Evolutionary conservation across 306 rosid species (phyloP), one percentile per base, ranked within the genome.

Genomic region (Coriaria nepalensis): DNA sequence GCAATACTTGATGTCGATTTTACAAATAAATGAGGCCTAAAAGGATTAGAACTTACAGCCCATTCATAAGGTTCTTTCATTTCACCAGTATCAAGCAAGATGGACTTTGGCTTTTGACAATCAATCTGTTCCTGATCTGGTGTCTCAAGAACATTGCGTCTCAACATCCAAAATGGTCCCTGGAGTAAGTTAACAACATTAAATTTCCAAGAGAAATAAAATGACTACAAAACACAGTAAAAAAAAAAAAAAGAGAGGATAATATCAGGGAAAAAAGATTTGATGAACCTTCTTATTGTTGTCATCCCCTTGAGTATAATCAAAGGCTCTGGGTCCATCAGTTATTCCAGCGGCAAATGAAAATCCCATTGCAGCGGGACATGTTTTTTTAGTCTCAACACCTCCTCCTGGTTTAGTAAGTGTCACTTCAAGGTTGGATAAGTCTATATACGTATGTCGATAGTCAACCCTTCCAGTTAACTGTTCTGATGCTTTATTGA

Each of bases 301-400:
- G 9, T 11, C 76, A 65, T 87, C 94, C 35, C 94, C 96, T 73
- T 87, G 96, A 63, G 48, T 70, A 73, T 83, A 83, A 72, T 83
- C 94, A 68, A 87, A 87, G 45, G 96, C 87, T 55, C 96, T 94
- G 36, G 96, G 96, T 42, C 96, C 96, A 62, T 87, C 96, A 10
- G 94, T 87, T 51, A 93, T 87, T 69, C 96, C 96, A 11, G 96
- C 96, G 6, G 87, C 96, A 80, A 83, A 87, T 57, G 79, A 82
- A 61, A 83, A 78, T 35, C 96, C 96, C 96, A 87, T 87, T 40
- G 96, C 92, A 36, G 96, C 94, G 33, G 96, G 93, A 58, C 96
- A 87, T 49, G 96, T 87, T 64, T 76, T 78, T 43, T 69, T 83
- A 50, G 64, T 72, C 63, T 83, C 55, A 9, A 68, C 40, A 61